phyloP scores from a whole-genome alignment of 1,139 yeast genomes.

The Scheffersomyces lignicola region DNA sequence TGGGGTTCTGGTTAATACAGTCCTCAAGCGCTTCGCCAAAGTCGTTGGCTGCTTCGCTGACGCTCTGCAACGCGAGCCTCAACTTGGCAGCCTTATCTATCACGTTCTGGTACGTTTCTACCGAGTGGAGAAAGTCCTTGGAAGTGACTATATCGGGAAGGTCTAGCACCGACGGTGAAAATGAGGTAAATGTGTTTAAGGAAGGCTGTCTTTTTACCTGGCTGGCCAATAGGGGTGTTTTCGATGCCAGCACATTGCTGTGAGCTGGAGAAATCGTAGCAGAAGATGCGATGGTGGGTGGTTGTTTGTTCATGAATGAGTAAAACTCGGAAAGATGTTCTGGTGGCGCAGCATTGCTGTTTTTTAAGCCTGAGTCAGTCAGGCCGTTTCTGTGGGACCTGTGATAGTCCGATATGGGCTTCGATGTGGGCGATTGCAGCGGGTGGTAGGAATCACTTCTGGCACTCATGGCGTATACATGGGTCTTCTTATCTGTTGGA shows the following conservation, averaged over 20 bases:
- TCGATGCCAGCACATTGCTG: not conserved
- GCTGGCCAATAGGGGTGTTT: slow-evolving; percentile 9
- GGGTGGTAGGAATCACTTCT: not conserved
- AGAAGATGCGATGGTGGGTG: slow-evolving; percentile 9
- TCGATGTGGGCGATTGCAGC: slow-evolving; percentile 1
- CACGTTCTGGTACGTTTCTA: slow-evolving; percentile 47
- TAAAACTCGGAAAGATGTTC: slow-evolving; percentile 59
- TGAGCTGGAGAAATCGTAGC: slow-evolving; percentile 1
- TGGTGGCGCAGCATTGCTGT: slow-evolving; percentile 25
- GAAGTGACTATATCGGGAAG: slow-evolving; percentile 60
- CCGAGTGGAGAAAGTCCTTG: slow-evolving; percentile 53
- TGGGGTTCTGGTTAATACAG: slow-evolving; percentile 51
- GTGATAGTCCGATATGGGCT: not conserved
- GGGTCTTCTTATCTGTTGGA: too few species aligned
- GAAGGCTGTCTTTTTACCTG: slow-evolving; percentile 28
- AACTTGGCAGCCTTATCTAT: slow-evolving; percentile 53
- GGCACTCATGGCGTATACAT: too few species aligned
- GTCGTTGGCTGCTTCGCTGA: slow-evolving; percentile 66
- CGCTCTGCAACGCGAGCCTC: slow-evolving; percentile 46
- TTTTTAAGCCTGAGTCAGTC: too few species aligned
- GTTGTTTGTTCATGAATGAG: slow-evolving; percentile 39
- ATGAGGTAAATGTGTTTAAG: slow-evolving; percentile 38
- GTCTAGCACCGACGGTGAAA: slow-evolving; percentile 55
- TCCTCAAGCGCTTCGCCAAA: slow-evolving; percentile 72
- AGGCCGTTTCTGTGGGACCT: slow-evolving; percentile 1